A percentile compares a stretch with the other conserved stretches of the same genome.
Evolutionary conservation across 306 rosid species (phyloP).

Genomic region (Fragaria nilgerrensis): DNA sequence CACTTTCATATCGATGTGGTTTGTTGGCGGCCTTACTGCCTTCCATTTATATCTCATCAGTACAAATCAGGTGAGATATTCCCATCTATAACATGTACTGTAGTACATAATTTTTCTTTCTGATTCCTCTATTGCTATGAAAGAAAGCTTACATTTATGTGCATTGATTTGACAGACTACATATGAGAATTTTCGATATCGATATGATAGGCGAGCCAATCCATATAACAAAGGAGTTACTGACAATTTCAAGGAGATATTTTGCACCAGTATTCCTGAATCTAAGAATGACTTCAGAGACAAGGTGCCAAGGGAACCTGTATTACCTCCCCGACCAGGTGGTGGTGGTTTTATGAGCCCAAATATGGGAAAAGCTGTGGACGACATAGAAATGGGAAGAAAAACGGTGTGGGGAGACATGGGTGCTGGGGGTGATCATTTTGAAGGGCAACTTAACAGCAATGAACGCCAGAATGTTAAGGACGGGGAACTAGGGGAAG

Average conservation of each 20-base stretch:
- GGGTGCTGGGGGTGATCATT: conserved; percentile 57
- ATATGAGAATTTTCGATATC: conserved; percentile 88
- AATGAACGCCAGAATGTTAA: conserved; percentile 62
- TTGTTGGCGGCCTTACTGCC: conserved; percentile 97
- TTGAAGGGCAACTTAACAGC: conserved; percentile 56
- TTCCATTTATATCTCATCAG: conserved; percentile 94
- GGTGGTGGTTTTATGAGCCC: conserved; percentile 90
- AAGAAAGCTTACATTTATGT: conserved; percentile 1
- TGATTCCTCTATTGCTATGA: conserved; percentile 1
- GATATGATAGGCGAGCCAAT: conserved; percentile 80
- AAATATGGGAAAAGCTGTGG: conserved; percentile 82
- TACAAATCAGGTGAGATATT: conserved; percentile 76
- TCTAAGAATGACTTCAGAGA: conserved; percentile 90
- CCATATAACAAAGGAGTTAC: conserved; percentile 74
- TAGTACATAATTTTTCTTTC: conserved; percentile 10
- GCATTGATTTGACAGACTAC: conserved; percentile 66
- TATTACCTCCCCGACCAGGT: conserved; percentile 61
- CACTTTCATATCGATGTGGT: conserved; percentile 97
- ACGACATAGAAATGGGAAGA: conserved; percentile 94
- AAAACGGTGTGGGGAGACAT: conserved; percentile 89
- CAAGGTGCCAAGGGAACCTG: conserved; percentile 70
- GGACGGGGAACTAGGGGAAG: conserved; percentile 70
- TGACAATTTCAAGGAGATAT: conserved; percentile 80
- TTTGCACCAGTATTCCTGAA: conserved; percentile 59
- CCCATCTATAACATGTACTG: neutral